Evolutionary conservation across 2,329 filamentous ascomycete genomes (phyloP).

Genomic region (Dothideomycetes sp.): DNA sequence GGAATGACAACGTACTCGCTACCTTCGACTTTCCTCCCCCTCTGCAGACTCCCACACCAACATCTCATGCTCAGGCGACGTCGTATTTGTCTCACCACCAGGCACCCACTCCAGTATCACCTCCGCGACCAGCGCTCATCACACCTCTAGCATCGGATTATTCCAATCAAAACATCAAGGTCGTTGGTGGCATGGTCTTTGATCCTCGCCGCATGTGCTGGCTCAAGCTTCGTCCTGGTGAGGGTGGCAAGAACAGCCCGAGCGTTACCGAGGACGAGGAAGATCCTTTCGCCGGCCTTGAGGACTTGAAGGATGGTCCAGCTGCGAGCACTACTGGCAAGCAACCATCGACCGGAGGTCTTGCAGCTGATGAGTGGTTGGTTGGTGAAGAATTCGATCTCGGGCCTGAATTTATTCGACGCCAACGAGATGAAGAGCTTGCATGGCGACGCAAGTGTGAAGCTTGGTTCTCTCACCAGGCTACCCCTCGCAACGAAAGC

Average conservation of each 20-base stretch:
- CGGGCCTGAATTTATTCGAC: slow-evolving; percentile 80
- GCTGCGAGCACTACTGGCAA: slow-evolving; percentile 11
- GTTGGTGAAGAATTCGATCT: slow-evolving; percentile 83
- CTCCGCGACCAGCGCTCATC: slow-evolving; percentile 65
- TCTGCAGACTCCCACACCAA: slow-evolving; percentile 24
- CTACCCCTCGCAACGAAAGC: slow-evolving; percentile 39
- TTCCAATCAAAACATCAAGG: slow-evolving; percentile 69
- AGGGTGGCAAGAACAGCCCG: slow-evolving; percentile 21
- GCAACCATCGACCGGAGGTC: slow-evolving; percentile 13
- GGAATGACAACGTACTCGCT: slow-evolving; percentile 76
- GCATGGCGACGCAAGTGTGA: slow-evolving; percentile 82
- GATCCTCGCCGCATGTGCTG: slow-evolving; percentile 96
- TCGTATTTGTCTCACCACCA: slow-evolving; percentile 19
- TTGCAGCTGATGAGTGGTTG: slow-evolving; percentile 58
- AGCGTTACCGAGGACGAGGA: slow-evolving; percentile 70
- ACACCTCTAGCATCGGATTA: slow-evolving; percentile 63
- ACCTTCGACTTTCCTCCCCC: slow-evolving; percentile 54
- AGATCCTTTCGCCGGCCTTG: slow-evolving; percentile 88
- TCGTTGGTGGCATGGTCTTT: slow-evolving; percentile 97
- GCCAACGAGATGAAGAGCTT: slow-evolving; percentile 85
- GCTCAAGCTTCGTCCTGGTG: slow-evolving; percentile 56
- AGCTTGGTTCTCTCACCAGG: slow-evolving; percentile 61
- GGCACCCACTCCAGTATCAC: slow-evolving; percentile 21
- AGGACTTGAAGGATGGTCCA: slow-evolving; percentile 66
- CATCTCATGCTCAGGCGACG: slow-evolving; percentile 23